Evolutionary conservation across 495 filamentous ascomycete genomes (phyloP), one percentile per base, ranked within the genome.

Genomic region (Aspergillus leporis): DNA sequence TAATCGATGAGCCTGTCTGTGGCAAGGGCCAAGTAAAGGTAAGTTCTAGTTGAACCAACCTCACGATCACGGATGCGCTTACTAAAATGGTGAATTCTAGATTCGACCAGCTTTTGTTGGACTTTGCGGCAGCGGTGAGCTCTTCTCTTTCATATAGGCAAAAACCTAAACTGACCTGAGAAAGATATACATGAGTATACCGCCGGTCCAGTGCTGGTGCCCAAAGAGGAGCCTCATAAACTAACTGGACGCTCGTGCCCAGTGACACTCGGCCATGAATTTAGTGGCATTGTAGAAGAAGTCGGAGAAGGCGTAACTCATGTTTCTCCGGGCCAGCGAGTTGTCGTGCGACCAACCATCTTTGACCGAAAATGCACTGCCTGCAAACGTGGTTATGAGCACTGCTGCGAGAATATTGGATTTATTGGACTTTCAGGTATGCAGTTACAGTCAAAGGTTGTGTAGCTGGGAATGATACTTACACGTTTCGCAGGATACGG

Each of bases 191-290:
- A 45, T 19, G 41, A 45, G 41, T 45, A 18, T 45, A 65, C 53
- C 0, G 69, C 74, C n/a, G 84, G 83, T 12, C 78, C 81, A 12
- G 80, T 74, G 21, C 68, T 86, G 18, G 78, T 81, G 22, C 83
- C 83, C 0, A 74, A 69, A 3, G 25, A 28, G 16, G 59, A 55
- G 38, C 78, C 81, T 5, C 85, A 88, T 66, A 75, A 72, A 1
- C 79, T 86, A 48, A 87, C 84, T 10, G 75, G 78, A 34, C 74
- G 81, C 51, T 71, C 67, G 12, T 71, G 78, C n/a, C 85, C 85
- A 0, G 53, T 83, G 34, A 80, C 81, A 3, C 72, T 87, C 51
- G 85, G 85, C 16, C 85, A 88, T 56, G 85, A 87, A 60, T 84
- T 88, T 63, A 74, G 73, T 38, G 85, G 84, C 18, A 74, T 74